Conservation (phyloP, 176 grass and related monocot genomes). For the Otatea glauca region DNA sequence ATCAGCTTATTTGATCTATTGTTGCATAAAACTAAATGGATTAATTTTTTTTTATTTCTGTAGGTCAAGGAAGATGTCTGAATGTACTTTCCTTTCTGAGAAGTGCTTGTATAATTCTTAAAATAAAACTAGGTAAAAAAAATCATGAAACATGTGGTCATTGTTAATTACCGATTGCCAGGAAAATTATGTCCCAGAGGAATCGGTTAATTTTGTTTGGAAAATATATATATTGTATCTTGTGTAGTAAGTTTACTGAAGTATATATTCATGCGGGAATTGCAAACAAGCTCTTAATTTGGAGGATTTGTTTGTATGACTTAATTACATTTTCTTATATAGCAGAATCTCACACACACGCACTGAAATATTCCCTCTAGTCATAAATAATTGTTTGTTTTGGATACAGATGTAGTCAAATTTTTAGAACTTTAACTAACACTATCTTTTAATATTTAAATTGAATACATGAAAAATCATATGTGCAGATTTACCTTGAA, state of each 20-base stretch:
- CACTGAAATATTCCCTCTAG: too few relatives aligned
- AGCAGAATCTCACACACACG: neutral
- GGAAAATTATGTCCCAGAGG: neutral
- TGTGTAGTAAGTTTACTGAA: neutral
- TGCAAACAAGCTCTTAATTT: neutral
- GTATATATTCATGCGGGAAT: neutral
- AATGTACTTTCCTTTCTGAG: neutral
- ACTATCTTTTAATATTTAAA: too few relatives aligned
- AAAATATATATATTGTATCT: neutral
- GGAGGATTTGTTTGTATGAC: neutral
- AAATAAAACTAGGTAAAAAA: neutral
- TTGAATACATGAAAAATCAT: too few relatives aligned
- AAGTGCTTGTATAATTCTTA: neutral
- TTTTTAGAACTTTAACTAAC: too few relatives aligned
- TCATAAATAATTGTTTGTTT: too few relatives aligned
- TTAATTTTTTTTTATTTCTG: neutral
- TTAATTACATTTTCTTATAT: neutral
- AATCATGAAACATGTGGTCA: neutral
- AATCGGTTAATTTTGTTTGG: neutral
- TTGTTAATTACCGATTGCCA: neutral
- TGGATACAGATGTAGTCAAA: too few relatives aligned
- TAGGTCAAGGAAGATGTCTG: neutral
- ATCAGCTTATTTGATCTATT: neutral
- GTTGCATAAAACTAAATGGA: neutral
- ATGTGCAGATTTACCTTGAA: too few relatives aligned